Evolutionary conservation across 2,329 filamentous ascomycete genomes (phyloP), one percentile per base, ranked within the genome.

Genomic region (Zopfia rhizophila): DNA sequence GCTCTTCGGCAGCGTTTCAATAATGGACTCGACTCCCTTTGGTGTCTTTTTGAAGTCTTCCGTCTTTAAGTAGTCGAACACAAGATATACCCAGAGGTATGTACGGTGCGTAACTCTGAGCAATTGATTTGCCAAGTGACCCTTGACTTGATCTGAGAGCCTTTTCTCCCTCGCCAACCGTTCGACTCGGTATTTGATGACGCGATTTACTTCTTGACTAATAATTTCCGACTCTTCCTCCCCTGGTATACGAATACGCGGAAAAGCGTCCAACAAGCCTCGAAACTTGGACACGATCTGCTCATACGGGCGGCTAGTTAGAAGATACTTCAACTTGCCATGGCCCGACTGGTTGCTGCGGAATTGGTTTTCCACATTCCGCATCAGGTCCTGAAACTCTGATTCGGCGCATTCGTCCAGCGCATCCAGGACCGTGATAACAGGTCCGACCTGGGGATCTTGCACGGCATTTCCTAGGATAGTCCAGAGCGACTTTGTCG

Each of bases 241-340:
- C 8, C 56, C 51, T 31, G 56, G 54, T 48, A 57, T 60, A 27
- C 30, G 51, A 35, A 60, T 55, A 24, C 40, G 40, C 32, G 54
- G 51, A 41, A 56, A 58, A 28, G 22, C 28, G 25, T 52, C 35
- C 5, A 48, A 44, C 3, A 56, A 37, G 38, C 44, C 12, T n/a
- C 42, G 39, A 17, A 54, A 44, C 16, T 44, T 40, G 8, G 21
- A 32, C 13, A 56, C 39, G 11, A 58, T 48, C 32, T 58, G 50
- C 39, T 54, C 43, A 32, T 58, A 58, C 22, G 53, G 53, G n/a
- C 55, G 55, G 43, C 55, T 56, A 19, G 55, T 58, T 27, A 58
- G 36, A 10, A 54, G 35, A 41, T 48, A 47, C 37, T 48, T 59
- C 19, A 58, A 17, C 30, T 48, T 46, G 27, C 36, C 28, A 39